A percentile compares a stretch with the other conserved stretches of the same genome.
Evolutionary conservation across 495 filamentous ascomycete genomes (phyloP).

Genomic region (Podospora australis): DNA sequence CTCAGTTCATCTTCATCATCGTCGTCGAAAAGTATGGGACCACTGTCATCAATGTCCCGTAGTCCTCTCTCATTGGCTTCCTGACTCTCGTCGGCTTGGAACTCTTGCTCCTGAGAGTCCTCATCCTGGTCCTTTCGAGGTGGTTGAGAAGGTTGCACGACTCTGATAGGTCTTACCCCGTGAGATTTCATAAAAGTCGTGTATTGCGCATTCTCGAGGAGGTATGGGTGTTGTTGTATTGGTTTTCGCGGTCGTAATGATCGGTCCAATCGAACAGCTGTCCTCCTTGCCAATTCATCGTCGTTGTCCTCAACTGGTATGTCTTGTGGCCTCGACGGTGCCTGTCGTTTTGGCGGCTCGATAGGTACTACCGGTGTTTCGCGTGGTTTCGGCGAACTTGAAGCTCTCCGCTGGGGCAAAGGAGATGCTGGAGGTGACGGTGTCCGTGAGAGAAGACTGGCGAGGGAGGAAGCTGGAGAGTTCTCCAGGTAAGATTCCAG

Average conservation of each 20-base stretch:
- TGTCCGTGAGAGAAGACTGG: slow-evolving; percentile 12
- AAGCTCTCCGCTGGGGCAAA: neutral
- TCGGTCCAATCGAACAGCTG: slow-evolving; percentile 24
- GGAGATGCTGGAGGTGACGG: slow-evolving; percentile 8
- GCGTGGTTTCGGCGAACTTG: neutral
- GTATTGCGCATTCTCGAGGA: slow-evolving; percentile 62
- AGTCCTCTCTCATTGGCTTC: slow-evolving; percentile 16
- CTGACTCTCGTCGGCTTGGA: slow-evolving; percentile 43
- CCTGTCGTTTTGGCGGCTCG: no score
- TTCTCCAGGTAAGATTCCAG: no score
- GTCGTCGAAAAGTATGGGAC: slow-evolving; percentile 15
- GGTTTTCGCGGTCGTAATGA: slow-evolving; percentile 63
- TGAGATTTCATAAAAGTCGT: slow-evolving; percentile 51
- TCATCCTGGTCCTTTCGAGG: slow-evolving; percentile 27
- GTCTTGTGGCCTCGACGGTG: no score
- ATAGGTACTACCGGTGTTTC: neutral
- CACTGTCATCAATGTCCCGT: slow-evolving; percentile 23
- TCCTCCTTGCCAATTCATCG: slow-evolving; percentile 17
- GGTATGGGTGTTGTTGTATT: slow-evolving; percentile 70
- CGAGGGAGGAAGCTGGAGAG: slow-evolving; percentile 9
- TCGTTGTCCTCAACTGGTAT: slow-evolving; percentile 6
- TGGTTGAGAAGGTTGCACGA: slow-evolving; percentile 32
- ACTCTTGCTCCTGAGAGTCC: slow-evolving; percentile 46
- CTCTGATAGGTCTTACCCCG: slow-evolving; percentile 56
- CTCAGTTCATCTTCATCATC: slow-evolving; percentile 26